phyloP scores from a whole-genome alignment of 805 yeast species.

The Torulaspora quercuum region DNA sequence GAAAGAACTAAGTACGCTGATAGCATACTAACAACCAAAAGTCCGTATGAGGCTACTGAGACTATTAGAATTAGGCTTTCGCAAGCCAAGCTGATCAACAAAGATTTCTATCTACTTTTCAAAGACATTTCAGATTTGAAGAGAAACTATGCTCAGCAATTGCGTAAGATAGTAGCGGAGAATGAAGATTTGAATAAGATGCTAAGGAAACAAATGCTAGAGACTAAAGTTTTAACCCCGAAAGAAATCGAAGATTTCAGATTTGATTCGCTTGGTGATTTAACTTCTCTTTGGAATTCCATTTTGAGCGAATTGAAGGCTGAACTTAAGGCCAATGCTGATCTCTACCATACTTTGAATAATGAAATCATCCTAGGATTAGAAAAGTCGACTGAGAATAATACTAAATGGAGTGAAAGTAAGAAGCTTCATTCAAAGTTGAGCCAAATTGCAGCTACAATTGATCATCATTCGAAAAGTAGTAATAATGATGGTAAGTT shows the following conservation, averaged over 20 bases:
- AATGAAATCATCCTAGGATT: conserved; percentile 55
- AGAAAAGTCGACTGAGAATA: conserved; percentile 50
- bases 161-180: conserved; percentile 38
- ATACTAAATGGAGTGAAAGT: conserved; percentile 54
- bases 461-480: conserved; percentile 41
- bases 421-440: conserved; percentile 44
- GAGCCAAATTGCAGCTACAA: conserved; percentile 42
- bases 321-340: conserved; percentile 51
- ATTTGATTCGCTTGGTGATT: conserved; percentile 47
- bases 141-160: conserved; percentile 46
- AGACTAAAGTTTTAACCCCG: conserved; percentile 41
- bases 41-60: conserved; percentile 59
- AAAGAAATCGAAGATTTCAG: conserved; percentile 49
- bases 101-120: conserved; percentile 59
- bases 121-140: conserved; percentile 50
- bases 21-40: conserved; percentile 42
- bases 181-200: conserved; percentile 37
- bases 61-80: conserved; percentile 54
- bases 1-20: conserved; percentile 40
- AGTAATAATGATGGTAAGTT: conserved; percentile 42
- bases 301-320: conserved; percentile 41
- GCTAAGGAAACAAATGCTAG: conserved; percentile 34
- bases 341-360: conserved; percentile 46
- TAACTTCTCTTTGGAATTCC: conserved; percentile 44
- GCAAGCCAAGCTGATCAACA: conserved; percentile 54